These are phyloP conservation scores for Populus hybrid DNA, from an alignment of 441 rosid genomes.

Conservation along the genomic window DNA sequence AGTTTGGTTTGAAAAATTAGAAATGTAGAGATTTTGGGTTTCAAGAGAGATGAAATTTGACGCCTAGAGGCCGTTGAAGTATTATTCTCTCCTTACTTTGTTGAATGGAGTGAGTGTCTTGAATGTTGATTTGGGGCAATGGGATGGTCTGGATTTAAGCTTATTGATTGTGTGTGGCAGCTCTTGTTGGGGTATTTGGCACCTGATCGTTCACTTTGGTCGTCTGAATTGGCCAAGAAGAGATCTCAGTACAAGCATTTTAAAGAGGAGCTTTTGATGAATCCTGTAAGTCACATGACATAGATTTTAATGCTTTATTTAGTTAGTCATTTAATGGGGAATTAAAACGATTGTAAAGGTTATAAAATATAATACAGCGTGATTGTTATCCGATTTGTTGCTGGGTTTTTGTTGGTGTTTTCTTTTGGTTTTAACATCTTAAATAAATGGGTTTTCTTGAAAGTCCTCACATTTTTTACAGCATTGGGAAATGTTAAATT, in stretches of 20 bases:
- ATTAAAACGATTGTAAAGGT: neutral
- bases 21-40: neutral
- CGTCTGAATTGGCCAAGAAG: slow-evolving; percentile 72
- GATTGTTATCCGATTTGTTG: neutral
- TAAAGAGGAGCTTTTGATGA: slow-evolving; percentile 81
- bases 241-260: slow-evolving; percentile 89
- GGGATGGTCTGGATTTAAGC: neutral
- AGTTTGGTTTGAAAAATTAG: neutral
- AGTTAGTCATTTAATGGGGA: neutral
- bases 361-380: neutral
- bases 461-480: neutral
- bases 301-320: neutral
- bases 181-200: slow-evolving; percentile 87
- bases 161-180: slow-evolving; percentile 41
- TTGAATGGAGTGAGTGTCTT: neutral
- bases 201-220: slow-evolving; percentile 83
- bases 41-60: neutral
- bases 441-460: neutral
- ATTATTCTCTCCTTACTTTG: neutral
- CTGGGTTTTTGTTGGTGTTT: neutral
- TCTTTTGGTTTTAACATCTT: neutral
- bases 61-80: neutral
- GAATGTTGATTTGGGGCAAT: neutral
- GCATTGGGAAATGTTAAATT: neutral
- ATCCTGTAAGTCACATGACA: slow-evolving; percentile 72